These are phyloP conservation scores for Vanrija pseudolonga DNA, from an alignment of 1,284 basidiomycete genomes.

Conservation along the genomic window DNA sequence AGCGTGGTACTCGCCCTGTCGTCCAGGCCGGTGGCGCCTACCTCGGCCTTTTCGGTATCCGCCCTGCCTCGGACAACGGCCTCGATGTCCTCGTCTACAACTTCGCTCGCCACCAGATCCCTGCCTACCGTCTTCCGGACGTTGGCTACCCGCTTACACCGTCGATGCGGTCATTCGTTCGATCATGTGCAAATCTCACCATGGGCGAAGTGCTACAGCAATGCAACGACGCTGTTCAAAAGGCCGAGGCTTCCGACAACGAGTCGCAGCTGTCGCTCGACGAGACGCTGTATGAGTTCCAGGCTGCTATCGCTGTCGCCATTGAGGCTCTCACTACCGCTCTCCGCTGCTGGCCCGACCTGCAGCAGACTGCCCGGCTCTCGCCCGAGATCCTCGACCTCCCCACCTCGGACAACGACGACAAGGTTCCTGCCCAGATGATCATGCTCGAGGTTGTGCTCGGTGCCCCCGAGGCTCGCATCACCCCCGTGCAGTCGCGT, in stretches of 20 bases:
- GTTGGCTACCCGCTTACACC: conserved; percentile 48
- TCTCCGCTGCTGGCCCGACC: conserved; percentile 51
- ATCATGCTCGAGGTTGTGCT: conserved; percentile 54
- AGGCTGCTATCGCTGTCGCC: conserved; percentile 52
- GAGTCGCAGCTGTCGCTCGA: conserved; percentile 35
- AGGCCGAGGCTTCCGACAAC: conserved; percentile 39
- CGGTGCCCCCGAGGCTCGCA: conserved; percentile 44
- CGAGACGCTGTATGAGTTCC: conserved; percentile 52
- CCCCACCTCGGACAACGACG: conserved; percentile 44
- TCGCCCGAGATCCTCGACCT: conserved; percentile 54
- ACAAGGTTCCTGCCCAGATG: conserved; percentile 46
- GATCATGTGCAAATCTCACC: conserved; percentile 46
- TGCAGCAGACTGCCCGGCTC: conserved; percentile 49
- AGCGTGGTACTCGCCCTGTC: conserved; percentile 52
- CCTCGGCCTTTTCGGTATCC: conserved; percentile 53
- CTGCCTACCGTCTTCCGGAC: conserved; percentile 54
- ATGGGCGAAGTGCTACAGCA: conserved; percentile 50
- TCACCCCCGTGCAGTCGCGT: conserved; percentile 40
- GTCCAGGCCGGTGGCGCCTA: conserved; percentile 54
- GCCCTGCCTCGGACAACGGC: conserved; percentile 46
- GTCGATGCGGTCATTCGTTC: conserved; percentile 50
- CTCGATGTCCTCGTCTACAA: conserved; percentile 54
- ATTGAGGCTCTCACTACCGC: conserved; percentile 52
- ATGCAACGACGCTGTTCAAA: conserved; percentile 48
- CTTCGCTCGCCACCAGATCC: conserved; percentile 55